Base-by-base conservation (phyloP, 257 asterid genomes). In the Lantana camara region DNA sequence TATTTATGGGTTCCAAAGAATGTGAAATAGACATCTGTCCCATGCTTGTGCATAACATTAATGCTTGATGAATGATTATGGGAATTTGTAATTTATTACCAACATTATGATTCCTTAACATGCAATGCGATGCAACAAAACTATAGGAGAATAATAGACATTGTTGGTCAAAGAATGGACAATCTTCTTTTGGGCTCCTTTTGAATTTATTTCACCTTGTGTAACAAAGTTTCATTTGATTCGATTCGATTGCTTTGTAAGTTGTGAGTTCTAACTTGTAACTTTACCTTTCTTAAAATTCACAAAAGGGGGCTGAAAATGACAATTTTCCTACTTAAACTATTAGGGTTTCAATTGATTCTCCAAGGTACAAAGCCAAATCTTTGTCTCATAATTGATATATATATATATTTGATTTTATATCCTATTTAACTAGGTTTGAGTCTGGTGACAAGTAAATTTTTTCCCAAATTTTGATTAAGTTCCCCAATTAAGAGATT, bases 81-180 rank as follows among this genome's bases (percentile, higher is more conserved):
- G 51, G 23, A 16, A 16, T 0, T 45, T 45, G 51, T 45, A 16
- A 45, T 45, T 16, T 12, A 12, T 40, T 40, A 40, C 45, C 45
- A 16, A 45, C 8, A 16, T 15, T 7, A 45, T 17, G 52, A 46
- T 6, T 16, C 17, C 19, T 46, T 46, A 7, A 16, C 13, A 8
- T 46, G 23, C 23, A 46, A 44, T 44, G 40, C 1, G 11, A 13
- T 42, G 17, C 20, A 44, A 44, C 49, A 16, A 3, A n/a, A n/a
- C 20, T 2, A 44, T 15, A 15, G 7, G 24, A 34, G 0, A 13
- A 4, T 35, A n/a, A n/a, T n/a, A n/a, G n/a, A n/a, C n/a, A 34
- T 57, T 20, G 40, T 20, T 13, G 64, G 64, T 57, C 49, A 57
- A 57, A 57, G 35, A 38, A 35, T 20, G 2, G 50, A 20, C 64